Percentiles rank a stretch among this genome's conserved stretches.
phyloP scores from a whole-genome alignment of 495 filamentous ascomycete species.

The Talaromyces borbonicus region DNA sequence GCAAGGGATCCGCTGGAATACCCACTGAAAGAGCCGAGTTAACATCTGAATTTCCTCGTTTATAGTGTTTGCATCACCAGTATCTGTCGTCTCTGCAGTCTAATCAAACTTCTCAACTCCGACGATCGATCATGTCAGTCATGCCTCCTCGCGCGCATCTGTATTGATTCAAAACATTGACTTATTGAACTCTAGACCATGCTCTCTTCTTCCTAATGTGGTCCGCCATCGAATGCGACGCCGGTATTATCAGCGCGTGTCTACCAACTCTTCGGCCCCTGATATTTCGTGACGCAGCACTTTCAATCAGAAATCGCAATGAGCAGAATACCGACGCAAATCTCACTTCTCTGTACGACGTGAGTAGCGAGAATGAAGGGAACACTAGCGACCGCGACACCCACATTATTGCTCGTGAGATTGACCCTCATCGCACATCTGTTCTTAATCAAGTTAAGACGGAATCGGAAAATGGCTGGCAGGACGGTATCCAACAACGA shows the following conservation, averaged over 20 bases:
- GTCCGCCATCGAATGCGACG: constrained; percentile 87
- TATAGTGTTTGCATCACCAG: constrained; percentile 37
- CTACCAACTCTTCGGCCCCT: constrained; percentile 84
- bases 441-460: no score
- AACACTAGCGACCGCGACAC: no score
- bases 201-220: constrained; percentile 54
- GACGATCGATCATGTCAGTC: constrained; percentile 34
- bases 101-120: constrained; percentile 31
- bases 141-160: not conserved
- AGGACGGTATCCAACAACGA: no score
- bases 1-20: not conserved
- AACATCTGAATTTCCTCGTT: constrained; percentile 2
- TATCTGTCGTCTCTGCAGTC: constrained; percentile 26
- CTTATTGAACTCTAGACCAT: constrained; percentile 25
- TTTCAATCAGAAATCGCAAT: no score
- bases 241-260: constrained; percentile 79
- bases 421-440: no score
- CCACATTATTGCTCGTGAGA: no score
- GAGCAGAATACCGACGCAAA: no score
- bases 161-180: not conserved
- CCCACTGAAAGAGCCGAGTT: not conserved
- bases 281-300: no score
- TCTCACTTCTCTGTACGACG: no score
- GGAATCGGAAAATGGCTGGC: no score
- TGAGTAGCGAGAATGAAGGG: no score